Evolutionary conservation across 495 filamentous ascomycete genomes (phyloP).

Genomic region (Tuber aestivum): DNA sequence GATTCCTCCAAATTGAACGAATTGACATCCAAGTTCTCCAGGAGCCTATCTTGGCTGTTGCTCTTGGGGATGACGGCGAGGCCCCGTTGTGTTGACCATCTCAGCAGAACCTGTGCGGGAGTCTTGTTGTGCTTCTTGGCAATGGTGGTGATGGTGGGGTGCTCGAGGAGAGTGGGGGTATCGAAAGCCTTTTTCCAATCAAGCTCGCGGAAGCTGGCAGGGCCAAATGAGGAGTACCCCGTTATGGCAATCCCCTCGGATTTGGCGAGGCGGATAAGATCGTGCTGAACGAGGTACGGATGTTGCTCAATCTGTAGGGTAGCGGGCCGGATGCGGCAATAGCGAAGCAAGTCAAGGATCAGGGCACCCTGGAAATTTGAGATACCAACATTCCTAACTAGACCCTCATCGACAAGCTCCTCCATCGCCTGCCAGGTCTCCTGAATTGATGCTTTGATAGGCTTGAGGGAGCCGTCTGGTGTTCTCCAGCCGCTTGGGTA

Average conservation of each 20-base stretch:
- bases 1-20: constrained; percentile 43
- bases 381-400: constrained; percentile 74
- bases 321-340: constrained; percentile 70
- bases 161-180: constrained; percentile 63
- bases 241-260: constrained; percentile 70
- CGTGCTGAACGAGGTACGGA: constrained; percentile 82
- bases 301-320: constrained; percentile 96
- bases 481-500: constrained; percentile 74
- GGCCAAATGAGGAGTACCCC: constrained; percentile 88
- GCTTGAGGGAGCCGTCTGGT: constrained; percentile 54
- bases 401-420: constrained; percentile 59
- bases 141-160: constrained; percentile 57
- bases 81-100: constrained; percentile 92
- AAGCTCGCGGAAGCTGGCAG: constrained; percentile 74
- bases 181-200: constrained; percentile 65
- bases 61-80: constrained; percentile 91
- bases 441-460: constrained; percentile 62
- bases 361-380: constrained; percentile 82
- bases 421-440: constrained; percentile 91
- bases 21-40: constrained; percentile 49
- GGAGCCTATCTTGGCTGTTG: constrained; percentile 56
- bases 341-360: constrained; percentile 77
- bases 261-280: constrained; percentile 67
- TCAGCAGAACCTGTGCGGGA: constrained; percentile 77
- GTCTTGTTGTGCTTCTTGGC: constrained; percentile 67